A percentile compares a stretch with the other conserved stretches of the same genome.
Evolutionary conservation across 202 grass and related monocot species (phyloP).

Genomic region (Digitaria exilis): DNA sequence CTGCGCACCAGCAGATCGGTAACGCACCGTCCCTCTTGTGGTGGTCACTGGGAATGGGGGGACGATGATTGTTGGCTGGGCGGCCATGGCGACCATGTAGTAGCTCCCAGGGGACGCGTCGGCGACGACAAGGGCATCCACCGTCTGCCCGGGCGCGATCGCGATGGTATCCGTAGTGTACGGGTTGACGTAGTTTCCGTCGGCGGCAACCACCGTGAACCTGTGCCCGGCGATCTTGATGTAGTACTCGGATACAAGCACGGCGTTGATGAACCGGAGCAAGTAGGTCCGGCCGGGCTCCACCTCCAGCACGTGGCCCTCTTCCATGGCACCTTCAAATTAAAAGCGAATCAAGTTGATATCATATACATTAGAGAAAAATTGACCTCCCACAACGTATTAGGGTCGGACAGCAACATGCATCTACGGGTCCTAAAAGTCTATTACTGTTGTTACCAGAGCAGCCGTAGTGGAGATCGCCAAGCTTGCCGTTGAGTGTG

Average conservation of each 20-base stretch:
- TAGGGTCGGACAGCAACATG: no score
- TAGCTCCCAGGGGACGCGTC: slow-evolving; percentile 35
- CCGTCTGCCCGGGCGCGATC: slow-evolving; percentile 46
- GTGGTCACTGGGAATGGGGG: neutral
- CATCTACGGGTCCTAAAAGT: no score
- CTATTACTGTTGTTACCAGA: neutral
- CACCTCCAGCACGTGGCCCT: slow-evolving; percentile 41
- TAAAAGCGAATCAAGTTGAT: neutral
- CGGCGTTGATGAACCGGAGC: slow-evolving; percentile 60
- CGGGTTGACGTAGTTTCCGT: slow-evolving; percentile 51
- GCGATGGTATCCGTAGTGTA: slow-evolving; percentile 48
- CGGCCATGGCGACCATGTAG: slow-evolving; percentile 47
- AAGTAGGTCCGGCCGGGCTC: slow-evolving; percentile 56
- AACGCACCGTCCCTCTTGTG: slow-evolving; percentile 35
- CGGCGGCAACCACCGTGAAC: slow-evolving; percentile 56
- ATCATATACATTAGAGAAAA: no score
- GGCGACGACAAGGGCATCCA: slow-evolving; percentile 55
- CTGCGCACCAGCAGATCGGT: no score
- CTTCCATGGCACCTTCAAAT: neutral
- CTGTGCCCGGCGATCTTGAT: slow-evolving; percentile 63
- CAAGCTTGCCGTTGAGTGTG: slow-evolving; percentile 45
- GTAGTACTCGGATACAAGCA: slow-evolving; percentile 65
- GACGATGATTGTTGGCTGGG: slow-evolving; percentile 40
- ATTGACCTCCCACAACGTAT: no score
- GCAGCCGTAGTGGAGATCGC: neutral